Evolutionary conservation across 805 yeast species (phyloP).

Genomic region (Saccharomycopsis javanensis): DNA sequence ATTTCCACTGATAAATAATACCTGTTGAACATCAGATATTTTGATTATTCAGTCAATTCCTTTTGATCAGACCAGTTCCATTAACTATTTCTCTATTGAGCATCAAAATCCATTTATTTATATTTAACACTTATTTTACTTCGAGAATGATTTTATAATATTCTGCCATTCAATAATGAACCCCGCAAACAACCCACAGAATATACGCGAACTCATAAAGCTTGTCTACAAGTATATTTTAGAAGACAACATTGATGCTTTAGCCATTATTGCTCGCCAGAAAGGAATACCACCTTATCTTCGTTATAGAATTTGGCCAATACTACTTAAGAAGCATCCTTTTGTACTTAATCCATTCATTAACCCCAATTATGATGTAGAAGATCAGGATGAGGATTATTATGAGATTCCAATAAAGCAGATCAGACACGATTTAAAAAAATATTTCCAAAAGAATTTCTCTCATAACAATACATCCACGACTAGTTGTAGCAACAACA

Average conservation of each 20-base stretch:
- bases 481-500: slow-evolving; percentile 6
- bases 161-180: not conserved
- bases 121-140: not conserved
- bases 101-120: not conserved
- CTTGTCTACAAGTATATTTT: slow-evolving; percentile 47
- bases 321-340: slow-evolving; percentile 73
- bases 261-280: slow-evolving; percentile 74
- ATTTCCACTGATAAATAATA: too few relatives aligned
- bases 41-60: too few relatives aligned
- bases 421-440: slow-evolving; percentile 48
- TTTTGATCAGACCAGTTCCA: too few relatives aligned
- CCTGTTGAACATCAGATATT: too few relatives aligned
- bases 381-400: slow-evolving; percentile 15
- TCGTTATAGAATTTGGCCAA: slow-evolving; percentile 77
- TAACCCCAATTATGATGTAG: slow-evolving; percentile 37
- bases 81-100: not conserved
- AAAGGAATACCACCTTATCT: slow-evolving; percentile 78
- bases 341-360: slow-evolving; percentile 70
- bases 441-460: slow-evolving; percentile 42
- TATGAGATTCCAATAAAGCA: slow-evolving; percentile 20
- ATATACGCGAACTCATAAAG: slow-evolving; percentile 16
- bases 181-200: not conserved
- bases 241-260: slow-evolving; percentile 56
- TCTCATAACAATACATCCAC: slow-evolving; percentile 3
- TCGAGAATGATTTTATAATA: not conserved